Percentiles rank a stretch among this genome's conserved stretches.
Evolutionary conservation across 768 basidiomycete genomes (phyloP).

Genomic region (Leccinum subgranulosum): DNA sequence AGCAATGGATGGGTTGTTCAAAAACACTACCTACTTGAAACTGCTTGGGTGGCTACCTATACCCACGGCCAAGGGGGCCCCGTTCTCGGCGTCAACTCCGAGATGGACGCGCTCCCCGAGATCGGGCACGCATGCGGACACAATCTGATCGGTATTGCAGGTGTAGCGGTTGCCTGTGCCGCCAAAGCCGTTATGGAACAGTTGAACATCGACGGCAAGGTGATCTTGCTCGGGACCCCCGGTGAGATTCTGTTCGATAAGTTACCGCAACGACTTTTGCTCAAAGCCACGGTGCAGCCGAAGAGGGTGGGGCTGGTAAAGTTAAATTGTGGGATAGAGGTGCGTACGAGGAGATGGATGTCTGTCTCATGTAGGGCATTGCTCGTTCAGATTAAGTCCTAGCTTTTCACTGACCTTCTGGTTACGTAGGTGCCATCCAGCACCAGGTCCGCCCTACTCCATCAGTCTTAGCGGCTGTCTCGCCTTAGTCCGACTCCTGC

Average conservation of each 20-base stretch:
- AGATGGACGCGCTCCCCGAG: conserved; percentile 64
- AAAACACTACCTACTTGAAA: conserved; percentile 59
- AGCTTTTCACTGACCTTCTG: neutral
- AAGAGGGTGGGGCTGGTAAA: conserved; percentile 79
- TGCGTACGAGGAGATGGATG: conserved; percentile 72
- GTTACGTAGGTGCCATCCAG: conserved; percentile 68
- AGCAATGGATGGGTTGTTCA: conserved; percentile 55
- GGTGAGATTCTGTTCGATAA: conserved; percentile 39
- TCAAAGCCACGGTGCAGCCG: conserved; percentile 42
- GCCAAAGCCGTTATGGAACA: conserved; percentile 61
- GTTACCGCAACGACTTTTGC: neutral
- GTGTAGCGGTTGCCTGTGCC: conserved; percentile 69
- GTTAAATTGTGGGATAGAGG: conserved; percentile 61
- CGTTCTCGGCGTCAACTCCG: conserved; percentile 70
- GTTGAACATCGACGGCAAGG: conserved; percentile 61
- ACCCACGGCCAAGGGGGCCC: conserved; percentile 58
- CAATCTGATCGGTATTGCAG: conserved; percentile 75
- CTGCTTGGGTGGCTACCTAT: conserved; percentile 77
- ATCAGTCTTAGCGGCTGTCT: conserved; percentile 63
- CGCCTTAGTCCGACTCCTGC: conserved; percentile 54
- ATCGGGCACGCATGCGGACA: conserved; percentile 79
- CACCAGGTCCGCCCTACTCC: conserved; percentile 65
- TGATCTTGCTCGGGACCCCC: conserved; percentile 75
- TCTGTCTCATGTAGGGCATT: conserved; percentile 60
- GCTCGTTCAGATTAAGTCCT: neutral